Percentiles rank a stretch among this genome's conserved stretches.
Evolutionary conservation across 2,329 filamentous ascomycete genomes (phyloP).

Genomic region (Sporothrix luriei): DNA sequence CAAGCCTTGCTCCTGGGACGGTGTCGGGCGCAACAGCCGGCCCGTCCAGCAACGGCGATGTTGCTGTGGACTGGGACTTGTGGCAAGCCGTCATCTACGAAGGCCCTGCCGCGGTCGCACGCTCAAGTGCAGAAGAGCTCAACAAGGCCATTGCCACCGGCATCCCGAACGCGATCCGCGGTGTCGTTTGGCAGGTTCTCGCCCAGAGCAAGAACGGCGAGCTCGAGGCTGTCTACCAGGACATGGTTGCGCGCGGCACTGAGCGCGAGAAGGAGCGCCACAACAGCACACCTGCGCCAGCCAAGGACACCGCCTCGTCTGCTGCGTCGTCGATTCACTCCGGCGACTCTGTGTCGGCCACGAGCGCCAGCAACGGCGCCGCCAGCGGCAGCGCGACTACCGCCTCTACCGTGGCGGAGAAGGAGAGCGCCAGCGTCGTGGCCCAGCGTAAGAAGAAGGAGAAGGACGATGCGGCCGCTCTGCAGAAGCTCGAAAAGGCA

Average conservation of each 20-base stretch:
- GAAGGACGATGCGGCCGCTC: slow-evolving; percentile 71
- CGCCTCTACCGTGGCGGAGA: slow-evolving; percentile 48
- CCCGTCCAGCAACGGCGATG: slow-evolving; percentile 68
- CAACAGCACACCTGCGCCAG: slow-evolving; percentile 58
- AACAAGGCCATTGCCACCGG: slow-evolving; percentile 89
- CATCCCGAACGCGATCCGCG: slow-evolving; percentile 91
- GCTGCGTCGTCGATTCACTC: slow-evolving; percentile 86
- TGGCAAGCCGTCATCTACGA: slow-evolving; percentile 97
- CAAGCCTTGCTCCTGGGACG: slow-evolving; percentile 77
- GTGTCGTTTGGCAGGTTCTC: slow-evolving; percentile 98
- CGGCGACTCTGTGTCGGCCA: slow-evolving; percentile 59
- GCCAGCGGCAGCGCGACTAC: slow-evolving; percentile 22
- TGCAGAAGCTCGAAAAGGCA: slow-evolving; percentile 84
- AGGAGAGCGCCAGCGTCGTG: slow-evolving; percentile 63
- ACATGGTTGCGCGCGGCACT: slow-evolving; percentile 76
- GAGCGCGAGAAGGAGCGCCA: slow-evolving; percentile 72
- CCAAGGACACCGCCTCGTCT: slow-evolving; percentile 68
- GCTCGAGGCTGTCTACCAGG: slow-evolving; percentile 81
- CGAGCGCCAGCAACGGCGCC: slow-evolving; percentile 42
- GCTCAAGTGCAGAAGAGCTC: slow-evolving; percentile 85
- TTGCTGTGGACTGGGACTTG: slow-evolving; percentile 89
- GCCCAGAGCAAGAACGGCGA: slow-evolving; percentile 94
- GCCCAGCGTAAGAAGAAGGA: slow-evolving; percentile 75
- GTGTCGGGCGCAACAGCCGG: slow-evolving; percentile 78
- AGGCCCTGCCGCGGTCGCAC: slow-evolving; percentile 82